Base-by-base conservation (phyloP, 129 eudicot species). In the Calendula officinalis region DNA sequence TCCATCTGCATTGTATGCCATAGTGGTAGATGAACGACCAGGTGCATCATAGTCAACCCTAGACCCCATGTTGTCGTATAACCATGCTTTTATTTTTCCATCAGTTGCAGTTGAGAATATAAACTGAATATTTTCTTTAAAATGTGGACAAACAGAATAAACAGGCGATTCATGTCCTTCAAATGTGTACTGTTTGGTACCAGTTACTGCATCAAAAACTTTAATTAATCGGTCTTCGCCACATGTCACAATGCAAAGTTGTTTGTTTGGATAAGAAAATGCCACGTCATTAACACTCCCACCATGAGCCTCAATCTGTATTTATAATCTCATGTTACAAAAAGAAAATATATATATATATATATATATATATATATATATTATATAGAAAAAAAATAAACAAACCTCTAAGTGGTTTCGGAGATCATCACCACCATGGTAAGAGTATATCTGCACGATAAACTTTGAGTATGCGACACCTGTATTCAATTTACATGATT, bases 291-390 rank as follows among this genome's bases (percentile, higher is more conserved):
- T 87, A 27, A 91, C 98, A 70, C 94, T 91, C 33, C 98, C 98
- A 66, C 59, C 77, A 77, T 91, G 98, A 67, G 98, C 98, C 61
- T 91, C 98, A 67, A 91, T 80, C 98, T 91, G 91, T 56, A 72
- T 34, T n/a, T n/a, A n/a, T n/a, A n/a, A n/a, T n/a, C n/a, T n/a
- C n/a, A n/a, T n/a, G n/a, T n/a, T n/a, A n/a, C n/a, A n/a, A n/a
- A n/a, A n/a, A n/a, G n/a, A n/a, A n/a, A n/a, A n/a, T n/a, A n/a
- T n/a, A n/a, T n/a, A n/a, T n/a, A n/a, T n/a, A n/a, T n/a, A n/a
- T n/a, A n/a, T n/a, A n/a, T n/a, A n/a, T n/a, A n/a, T n/a, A n/a
- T n/a, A n/a, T n/a, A n/a, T n/a, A n/a, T n/a, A n/a, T n/a, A n/a
- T n/a, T n/a, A n/a, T n/a, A n/a, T n/a, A n/a, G n/a, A n/a, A n/a